phyloP scores from a whole-genome alignment of 1,139 yeast species.

The Zygoascus sp. region DNA sequence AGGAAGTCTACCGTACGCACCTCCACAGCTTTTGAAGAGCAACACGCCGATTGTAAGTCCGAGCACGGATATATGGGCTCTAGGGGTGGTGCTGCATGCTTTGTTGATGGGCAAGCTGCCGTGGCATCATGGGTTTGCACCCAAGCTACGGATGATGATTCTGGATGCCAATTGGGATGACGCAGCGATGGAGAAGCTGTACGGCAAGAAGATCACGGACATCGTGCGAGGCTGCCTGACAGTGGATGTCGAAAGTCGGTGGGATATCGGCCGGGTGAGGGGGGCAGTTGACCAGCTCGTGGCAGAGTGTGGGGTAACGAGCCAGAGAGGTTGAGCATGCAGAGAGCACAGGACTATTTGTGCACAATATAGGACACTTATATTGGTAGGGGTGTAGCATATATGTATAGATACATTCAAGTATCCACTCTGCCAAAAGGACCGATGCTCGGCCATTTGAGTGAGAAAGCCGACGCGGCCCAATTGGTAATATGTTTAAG shows the following conservation, averaged over 20 bases:
- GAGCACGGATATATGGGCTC: constrained; percentile 84
- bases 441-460: too few relatives aligned
- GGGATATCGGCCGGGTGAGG: constrained; percentile 43
- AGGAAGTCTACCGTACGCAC: constrained; percentile 88
- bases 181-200: constrained; percentile 35
- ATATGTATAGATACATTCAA: too few relatives aligned
- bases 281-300: neutral
- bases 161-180: constrained; percentile 59
- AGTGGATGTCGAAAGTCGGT: constrained; percentile 47
- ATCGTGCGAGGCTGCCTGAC: constrained; percentile 54
- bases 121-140: constrained; percentile 77
- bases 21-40: constrained; percentile 75
- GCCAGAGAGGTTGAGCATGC: too few relatives aligned
- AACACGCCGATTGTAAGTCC: constrained; percentile 68
- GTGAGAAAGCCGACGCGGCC: too few relatives aligned
- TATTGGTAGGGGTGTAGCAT: too few relatives aligned
- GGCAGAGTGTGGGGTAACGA: too few relatives aligned
- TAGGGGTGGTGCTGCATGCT: constrained; percentile 73
- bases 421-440: too few relatives aligned
- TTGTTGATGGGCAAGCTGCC: constrained; percentile 74
- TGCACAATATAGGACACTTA: too few relatives aligned
- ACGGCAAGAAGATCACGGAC: constrained; percentile 39
- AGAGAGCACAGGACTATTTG: too few relatives aligned
- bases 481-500: too few relatives aligned
- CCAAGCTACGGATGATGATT: constrained; percentile 69